phyloP scores from a whole-genome alignment of 2,329 filamentous ascomycete species.

The Eurotiales sp. region DNA sequence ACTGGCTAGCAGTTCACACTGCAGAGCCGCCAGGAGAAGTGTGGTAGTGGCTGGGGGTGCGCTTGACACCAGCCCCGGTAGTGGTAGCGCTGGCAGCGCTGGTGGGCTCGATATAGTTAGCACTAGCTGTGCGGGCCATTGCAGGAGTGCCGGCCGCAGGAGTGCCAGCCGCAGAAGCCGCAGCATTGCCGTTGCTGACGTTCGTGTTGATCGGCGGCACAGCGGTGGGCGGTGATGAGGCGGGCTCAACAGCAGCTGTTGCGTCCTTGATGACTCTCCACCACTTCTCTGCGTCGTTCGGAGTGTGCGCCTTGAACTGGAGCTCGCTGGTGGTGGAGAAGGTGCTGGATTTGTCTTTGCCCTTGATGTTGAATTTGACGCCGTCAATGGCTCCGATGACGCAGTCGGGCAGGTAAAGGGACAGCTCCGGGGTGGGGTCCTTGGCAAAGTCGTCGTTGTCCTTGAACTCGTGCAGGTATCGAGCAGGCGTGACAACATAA shows the following conservation, averaged over 20 bases:
- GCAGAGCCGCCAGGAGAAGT: slow-evolving; percentile 25
- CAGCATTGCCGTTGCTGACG: slow-evolving; percentile 18
- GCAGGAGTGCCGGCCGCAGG: too few relatives aligned
- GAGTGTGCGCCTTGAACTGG: slow-evolving; percentile 79
- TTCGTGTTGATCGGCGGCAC: slow-evolving; percentile 8
- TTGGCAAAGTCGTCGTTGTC: slow-evolving; percentile 70
- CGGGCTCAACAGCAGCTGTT: slow-evolving; percentile 7
- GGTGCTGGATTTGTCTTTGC: slow-evolving; percentile 84
- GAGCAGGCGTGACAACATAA: slow-evolving; percentile 85
- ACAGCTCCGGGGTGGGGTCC: slow-evolving; percentile 70
- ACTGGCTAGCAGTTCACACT: too few relatives aligned
- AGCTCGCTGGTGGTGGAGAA: slow-evolving; percentile 77
- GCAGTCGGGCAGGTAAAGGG: slow-evolving; percentile 89
- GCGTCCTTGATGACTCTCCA: slow-evolving; percentile 62
- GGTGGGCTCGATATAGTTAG: too few relatives aligned
- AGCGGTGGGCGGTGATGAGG: background rate
- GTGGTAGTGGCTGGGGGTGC: slow-evolving; percentile 27
- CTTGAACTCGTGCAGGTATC: slow-evolving; percentile 94
- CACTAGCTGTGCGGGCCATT: too few relatives aligned
- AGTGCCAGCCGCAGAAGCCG: too few relatives aligned
- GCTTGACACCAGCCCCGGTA: slow-evolving; percentile 18
- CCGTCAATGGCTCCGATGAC: slow-evolving; percentile 68
- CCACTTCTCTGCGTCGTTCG: slow-evolving; percentile 80
- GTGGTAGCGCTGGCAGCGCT: background rate
- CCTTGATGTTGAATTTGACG: slow-evolving; percentile 89